Percentiles rank a stretch among this genome's conserved stretches.
Conservation (phyloP, 2,329 filamentous ascomycete genomes). For the Paecilomyces sp. region DNA sequence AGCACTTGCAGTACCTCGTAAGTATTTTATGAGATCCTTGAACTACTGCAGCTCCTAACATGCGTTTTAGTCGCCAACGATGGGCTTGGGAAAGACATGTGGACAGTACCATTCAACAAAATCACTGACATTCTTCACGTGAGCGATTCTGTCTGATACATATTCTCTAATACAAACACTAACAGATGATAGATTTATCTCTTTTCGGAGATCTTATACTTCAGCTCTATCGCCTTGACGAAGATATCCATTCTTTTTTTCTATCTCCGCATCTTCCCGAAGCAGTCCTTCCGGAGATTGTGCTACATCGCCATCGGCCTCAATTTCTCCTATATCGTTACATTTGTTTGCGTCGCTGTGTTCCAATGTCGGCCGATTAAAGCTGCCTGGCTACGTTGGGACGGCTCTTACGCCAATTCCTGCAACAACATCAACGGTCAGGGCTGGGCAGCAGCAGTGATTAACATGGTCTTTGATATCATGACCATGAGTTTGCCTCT, state of each 20-base stretch:
- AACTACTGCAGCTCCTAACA: not conserved
- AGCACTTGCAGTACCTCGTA: conserved; percentile 18
- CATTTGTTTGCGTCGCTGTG: conserved; percentile 28
- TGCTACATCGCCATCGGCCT: conserved; percentile 24
- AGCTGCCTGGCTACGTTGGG: conserved; percentile 37
- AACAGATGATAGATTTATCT: conserved; percentile 25
- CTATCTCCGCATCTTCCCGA: conserved; percentile 13
- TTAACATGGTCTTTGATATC: conserved; percentile 25
- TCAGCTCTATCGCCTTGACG: conserved; percentile 22
- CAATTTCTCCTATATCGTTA: conserved; percentile 19
- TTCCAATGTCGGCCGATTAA: conserved; percentile 31
- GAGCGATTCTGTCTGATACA: conserved; percentile 13
- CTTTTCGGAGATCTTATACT: conserved; percentile 24
- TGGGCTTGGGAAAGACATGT: conserved; percentile 40
- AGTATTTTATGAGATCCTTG: conserved; percentile 2
- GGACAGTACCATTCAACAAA: conserved; percentile 36
- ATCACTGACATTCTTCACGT: conserved; percentile 36
- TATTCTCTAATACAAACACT: conserved; percentile 7
- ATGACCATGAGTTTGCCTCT: conserved; percentile 22
- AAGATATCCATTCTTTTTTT: conserved; percentile 12
- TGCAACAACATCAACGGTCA: conserved; percentile 32
- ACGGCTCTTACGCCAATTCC: conserved; percentile 15
- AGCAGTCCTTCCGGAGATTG: conserved; percentile 3
- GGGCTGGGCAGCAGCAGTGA: conserved; percentile 25
- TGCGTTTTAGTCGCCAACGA: conserved; percentile 25